These are phyloP conservation scores for Xylaria curta DNA, from an alignment of 495 filamentous ascomycete species.

Conservation along the genomic window DNA sequence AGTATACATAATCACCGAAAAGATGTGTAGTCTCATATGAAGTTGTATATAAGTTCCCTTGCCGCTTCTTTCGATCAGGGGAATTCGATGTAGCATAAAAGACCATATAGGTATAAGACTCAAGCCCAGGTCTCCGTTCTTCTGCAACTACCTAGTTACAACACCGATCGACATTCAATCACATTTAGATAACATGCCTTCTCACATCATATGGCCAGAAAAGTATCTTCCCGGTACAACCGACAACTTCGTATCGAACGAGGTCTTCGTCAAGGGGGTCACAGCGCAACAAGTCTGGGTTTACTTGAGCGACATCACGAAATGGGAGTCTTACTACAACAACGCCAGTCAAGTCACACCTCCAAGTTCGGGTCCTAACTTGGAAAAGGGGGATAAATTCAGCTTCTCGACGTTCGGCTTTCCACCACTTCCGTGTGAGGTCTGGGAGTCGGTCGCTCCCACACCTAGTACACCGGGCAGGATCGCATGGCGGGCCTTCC, in stretches of 20 bases:
- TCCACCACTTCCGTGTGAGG: constrained; percentile 13
- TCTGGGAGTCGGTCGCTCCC: constrained; percentile 19
- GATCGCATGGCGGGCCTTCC: constrained; percentile 14
- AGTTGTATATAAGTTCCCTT: background rate
- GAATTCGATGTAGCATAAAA: background rate
- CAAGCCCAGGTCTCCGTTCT: background rate
- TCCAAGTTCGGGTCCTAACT: background rate
- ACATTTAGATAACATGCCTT: background rate
- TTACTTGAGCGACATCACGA: constrained; percentile 13
- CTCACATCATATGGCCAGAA: constrained; percentile 20
- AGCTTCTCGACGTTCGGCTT: constrained; percentile 23
- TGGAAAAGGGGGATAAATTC: constrained; percentile 3
- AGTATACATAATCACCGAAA: too few species aligned
- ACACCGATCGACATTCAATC: background rate
- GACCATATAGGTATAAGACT: background rate
- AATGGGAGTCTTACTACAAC: constrained; percentile 24
- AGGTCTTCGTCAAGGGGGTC: constrained; percentile 15
- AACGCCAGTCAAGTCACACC: constrained; percentile 17
- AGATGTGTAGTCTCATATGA: background rate
- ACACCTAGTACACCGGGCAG: constrained; percentile 2
- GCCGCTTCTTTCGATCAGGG: background rate
- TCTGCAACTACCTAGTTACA: background rate
- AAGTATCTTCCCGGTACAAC: constrained; percentile 18
- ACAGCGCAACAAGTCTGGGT: constrained; percentile 18
- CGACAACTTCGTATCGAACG: constrained; percentile 27